Evolutionary conservation across 225 moss, liverwort and hornwort genomes (phyloP), one percentile per base, ranked within the genome.

Genomic region (Antitrichia curtipendula): DNA sequence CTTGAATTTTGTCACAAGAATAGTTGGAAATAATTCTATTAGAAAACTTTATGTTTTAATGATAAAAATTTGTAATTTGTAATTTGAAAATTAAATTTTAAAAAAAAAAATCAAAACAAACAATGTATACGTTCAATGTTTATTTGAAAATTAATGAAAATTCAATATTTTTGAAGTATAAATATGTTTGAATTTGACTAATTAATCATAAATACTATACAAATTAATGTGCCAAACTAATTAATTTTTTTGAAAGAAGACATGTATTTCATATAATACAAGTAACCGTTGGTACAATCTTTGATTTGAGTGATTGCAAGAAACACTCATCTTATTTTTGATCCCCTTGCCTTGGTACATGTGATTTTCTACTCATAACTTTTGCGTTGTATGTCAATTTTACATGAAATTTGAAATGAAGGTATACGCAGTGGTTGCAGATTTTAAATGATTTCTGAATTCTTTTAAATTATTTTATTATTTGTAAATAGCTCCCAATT

Each of bases 1-100:
- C 4, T 49, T 49, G 12, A 49, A 49, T 49, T 31, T 11, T 29
- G 2, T 28, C 11, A 47, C 4, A 29, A 0, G 2, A 73, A 31
- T 11, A 7, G 19, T 70, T 25, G 8, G 1, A 24, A 25, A 41
- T 15, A 25, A 25, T 25, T 41, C 8, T 41, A 25, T 25, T 25
- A 1, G 0, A 41, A 41, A 27, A 0, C 15, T 24, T 16, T 3
- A 27, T 43, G 43, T 9, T 5, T 10, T 28, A 9, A 71, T 9
- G 10, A 17, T 17, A n/a, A n/a, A n/a, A n/a, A n/a, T n/a, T n/a
- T n/a, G n/a, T n/a, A n/a, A n/a, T n/a, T n/a, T n/a, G n/a, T n/a
- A n/a, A n/a, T 8, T 27, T 15, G 1, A 5, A 41, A 71, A 27
- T 71, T 0, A 43, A 43, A 72, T 43, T 70, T 0, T 1, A 41